Evolutionary conservation across 1,284 basidiomycete genomes (phyloP).

Genomic region (Ceratobasidium sp.): DNA sequence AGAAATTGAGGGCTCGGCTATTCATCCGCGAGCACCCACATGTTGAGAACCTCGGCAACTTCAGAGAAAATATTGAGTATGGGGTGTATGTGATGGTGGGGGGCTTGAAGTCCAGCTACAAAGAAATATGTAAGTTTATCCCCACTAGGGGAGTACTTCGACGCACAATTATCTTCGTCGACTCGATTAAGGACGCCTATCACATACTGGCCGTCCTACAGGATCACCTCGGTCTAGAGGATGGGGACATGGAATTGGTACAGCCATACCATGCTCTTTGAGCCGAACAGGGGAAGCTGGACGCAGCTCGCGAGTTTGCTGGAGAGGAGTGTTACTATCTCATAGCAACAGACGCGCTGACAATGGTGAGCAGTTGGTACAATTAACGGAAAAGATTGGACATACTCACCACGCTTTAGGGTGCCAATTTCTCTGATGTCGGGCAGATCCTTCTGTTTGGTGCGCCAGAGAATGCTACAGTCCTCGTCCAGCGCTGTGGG

Average conservation of each 20-base stretch:
- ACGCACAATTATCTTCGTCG: slow-evolving; percentile 1
- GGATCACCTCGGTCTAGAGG: background rate
- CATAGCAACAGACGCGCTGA: background rate
- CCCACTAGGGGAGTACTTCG: background rate
- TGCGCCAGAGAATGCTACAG: background rate
- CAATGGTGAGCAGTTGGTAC: slow-evolving; percentile 1
- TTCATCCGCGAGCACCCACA: background rate
- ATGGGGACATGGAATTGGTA: background rate
- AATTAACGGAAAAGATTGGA: too few species aligned
- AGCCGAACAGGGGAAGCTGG: background rate
- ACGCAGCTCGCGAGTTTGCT: background rate
- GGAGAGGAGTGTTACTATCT: background rate
- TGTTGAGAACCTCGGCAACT: slow-evolving; percentile 2
- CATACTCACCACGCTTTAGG: background rate
- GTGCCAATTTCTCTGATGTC: background rate
- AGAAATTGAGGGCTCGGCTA: background rate
- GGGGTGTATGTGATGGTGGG: background rate
- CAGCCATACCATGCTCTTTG: background rate
- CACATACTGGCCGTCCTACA: background rate
- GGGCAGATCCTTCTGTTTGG: background rate
- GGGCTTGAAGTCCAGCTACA: background rate
- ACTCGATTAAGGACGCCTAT: background rate
- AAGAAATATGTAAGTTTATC: background rate
- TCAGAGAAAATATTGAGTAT: background rate
- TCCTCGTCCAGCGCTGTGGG: background rate